Evolutionary conservation across 371 early-diverging fungal genomes (phyloP).

Genomic region (Apophysomyces sp.): DNA sequence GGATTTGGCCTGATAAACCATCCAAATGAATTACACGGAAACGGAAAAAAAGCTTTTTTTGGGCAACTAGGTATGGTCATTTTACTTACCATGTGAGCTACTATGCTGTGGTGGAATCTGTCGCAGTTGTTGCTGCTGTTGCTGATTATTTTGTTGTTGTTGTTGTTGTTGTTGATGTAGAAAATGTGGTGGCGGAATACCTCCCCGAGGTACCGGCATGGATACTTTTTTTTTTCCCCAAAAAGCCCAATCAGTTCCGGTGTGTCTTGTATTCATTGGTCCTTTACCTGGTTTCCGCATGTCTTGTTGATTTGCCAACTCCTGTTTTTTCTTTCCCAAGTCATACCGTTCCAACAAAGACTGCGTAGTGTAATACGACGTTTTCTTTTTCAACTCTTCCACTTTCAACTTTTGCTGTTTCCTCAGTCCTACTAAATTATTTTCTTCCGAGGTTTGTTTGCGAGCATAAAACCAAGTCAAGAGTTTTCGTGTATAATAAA

Average conservation of each 20-base stretch:
- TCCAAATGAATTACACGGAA: not conserved
- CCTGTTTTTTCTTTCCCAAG: conserved; percentile 24
- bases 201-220: conserved; percentile 6
- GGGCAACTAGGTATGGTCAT: too few relatives aligned
- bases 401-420: conserved; percentile 61
- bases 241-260: not conserved
- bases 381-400: conserved; percentile 85
- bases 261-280: not conserved
- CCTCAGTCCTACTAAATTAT: conserved; percentile 42
- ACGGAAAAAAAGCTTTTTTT: too few relatives aligned
- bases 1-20: not conserved
- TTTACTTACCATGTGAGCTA: not conserved
- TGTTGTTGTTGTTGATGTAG: conserved; percentile 3
- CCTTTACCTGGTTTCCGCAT: conserved; percentile 12
- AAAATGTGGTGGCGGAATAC: not conserved
- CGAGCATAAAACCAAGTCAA: conserved; percentile 54
- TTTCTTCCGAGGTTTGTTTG: conserved; percentile 54
- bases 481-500: conserved; percentile 41
- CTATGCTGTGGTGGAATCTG: not conserved
- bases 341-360: conserved; percentile 89
- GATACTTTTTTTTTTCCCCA: conserved; percentile 1
- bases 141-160: conserved; percentile 8
- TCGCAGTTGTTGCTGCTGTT: conserved; percentile 6
- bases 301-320: conserved; percentile 3
- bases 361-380: conserved; percentile 81